Conservation (phyloP, 352 stramenopile genomes). For the Poterioochromonas sp. region DNA sequence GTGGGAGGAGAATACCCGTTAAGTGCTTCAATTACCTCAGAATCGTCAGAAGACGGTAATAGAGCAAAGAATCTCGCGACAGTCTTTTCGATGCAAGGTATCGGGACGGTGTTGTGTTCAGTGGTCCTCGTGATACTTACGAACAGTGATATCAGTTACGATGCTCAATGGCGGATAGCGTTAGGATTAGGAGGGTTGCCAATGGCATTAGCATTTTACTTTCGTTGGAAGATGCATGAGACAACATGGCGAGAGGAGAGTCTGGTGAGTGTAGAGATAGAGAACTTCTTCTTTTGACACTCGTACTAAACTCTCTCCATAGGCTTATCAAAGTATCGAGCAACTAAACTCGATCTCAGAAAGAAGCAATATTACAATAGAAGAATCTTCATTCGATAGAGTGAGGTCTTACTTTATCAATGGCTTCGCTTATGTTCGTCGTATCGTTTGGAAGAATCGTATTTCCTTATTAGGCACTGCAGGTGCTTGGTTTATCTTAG, state of each 20-base stretch:
- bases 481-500: conserved; percentile 20
- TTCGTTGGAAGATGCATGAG: conserved; percentile 25
- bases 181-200: not conserved
- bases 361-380: no score
- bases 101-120: not conserved
- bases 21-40: not conserved
- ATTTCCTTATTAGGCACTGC: not conserved
- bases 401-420: conserved; percentile 15
- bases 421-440: not conserved
- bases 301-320: no score
- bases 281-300: no score
- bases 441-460: not conserved
- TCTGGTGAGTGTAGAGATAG: no score
- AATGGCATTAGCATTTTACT: conserved; percentile 17
- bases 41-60: not conserved
- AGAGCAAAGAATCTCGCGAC: not conserved
- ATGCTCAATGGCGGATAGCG: conserved; percentile 1
- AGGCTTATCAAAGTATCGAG: no score
- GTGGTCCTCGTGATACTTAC: not conserved
- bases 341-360: no score
- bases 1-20: not conserved
- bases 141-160: not conserved
- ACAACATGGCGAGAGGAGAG: not conserved
- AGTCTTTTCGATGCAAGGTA: not conserved
- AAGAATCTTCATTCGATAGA: no score